These are phyloP conservation scores for Rutstroemia sp. DNA, from an alignment of 2,329 filamentous ascomycete species.

Conservation along the genomic window DNA sequence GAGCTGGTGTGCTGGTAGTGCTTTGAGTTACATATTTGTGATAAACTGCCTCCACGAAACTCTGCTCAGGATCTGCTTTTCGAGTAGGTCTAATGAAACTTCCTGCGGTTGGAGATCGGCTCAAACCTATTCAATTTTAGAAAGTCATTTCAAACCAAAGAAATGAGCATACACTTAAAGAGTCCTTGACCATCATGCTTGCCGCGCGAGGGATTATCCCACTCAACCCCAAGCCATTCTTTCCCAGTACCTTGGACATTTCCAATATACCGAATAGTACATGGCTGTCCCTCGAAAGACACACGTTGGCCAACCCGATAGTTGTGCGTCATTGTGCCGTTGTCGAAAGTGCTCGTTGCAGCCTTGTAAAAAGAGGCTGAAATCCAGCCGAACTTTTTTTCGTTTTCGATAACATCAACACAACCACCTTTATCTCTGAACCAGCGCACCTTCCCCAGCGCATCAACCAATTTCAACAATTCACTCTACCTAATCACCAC, in stretches of 20 bases:
- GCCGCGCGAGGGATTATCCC: constrained; percentile 80
- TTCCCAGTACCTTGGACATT: constrained; percentile 58
- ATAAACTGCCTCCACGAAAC: constrained; percentile 72
- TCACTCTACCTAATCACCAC: neutral
- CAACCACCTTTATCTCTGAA: neutral
- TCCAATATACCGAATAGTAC: constrained; percentile 81
- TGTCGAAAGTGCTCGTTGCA: constrained; percentile 7
- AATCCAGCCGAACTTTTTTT: constrained; percentile 16
- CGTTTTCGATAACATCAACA: constrained; percentile 4
- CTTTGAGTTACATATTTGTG: constrained; percentile 61
- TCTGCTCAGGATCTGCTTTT: constrained; percentile 56
- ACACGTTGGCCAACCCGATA: constrained; percentile 62
- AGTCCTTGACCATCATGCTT: constrained; percentile 88
- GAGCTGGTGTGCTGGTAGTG: constrained; percentile 14
- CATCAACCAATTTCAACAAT: neutral
- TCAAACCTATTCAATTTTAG: constrained; percentile 39
- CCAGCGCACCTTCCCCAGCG: neutral
- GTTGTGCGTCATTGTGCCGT: constrained; percentile 13
- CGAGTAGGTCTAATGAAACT: constrained; percentile 82
- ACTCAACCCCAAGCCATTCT: constrained; percentile 90
- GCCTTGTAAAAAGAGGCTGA: constrained; percentile 21
- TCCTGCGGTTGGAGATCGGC: constrained; percentile 60
- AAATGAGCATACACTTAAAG: constrained; percentile 60
- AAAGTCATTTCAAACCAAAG: neutral
- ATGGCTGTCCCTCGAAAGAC: constrained; percentile 69